These are phyloP conservation scores for Boehmeria nivea DNA, from an alignment of 306 rosid species.

Conservation along the genomic window DNA sequence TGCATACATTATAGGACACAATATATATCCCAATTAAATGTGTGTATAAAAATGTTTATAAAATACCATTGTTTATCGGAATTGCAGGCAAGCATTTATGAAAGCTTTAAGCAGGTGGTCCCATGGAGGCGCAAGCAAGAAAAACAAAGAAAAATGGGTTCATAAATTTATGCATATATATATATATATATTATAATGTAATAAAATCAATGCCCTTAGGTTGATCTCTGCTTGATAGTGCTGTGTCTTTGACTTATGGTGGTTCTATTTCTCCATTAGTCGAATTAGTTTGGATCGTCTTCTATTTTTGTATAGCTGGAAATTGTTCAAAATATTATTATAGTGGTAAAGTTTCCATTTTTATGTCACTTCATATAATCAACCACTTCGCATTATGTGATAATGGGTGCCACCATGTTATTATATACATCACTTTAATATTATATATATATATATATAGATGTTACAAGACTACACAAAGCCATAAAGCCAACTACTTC, in stretches of 20 bases:
- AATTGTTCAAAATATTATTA: not conserved
- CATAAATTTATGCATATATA: not conserved
- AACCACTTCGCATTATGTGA: no score
- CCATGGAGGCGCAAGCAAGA: constrained; percentile 70
- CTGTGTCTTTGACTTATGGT: constrained; percentile 1
- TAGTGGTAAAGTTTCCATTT: no score
- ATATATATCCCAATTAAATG: not conserved
- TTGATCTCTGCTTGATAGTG: no score
- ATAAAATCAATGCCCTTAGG: not conserved
- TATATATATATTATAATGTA: not conserved
- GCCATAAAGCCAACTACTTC: no score
- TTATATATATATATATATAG: not conserved
- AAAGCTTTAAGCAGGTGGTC: constrained; percentile 75
- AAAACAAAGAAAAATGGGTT: constrained; percentile 13
- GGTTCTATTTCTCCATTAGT: not conserved
- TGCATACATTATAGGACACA: not conserved
- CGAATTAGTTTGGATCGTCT: not conserved
- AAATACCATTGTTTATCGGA: not conserved
- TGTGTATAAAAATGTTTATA: not conserved
- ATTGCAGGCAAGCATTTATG: constrained; percentile 65
- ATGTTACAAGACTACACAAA: not conserved
- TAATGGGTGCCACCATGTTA: no score
- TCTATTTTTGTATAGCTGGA: constrained; percentile 10
- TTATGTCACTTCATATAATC: no score
- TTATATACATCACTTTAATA: not conserved